Percentiles rank a stretch among this genome's conserved stretches.
Evolutionary conservation across 1,284 basidiomycete genomes (phyloP).

Genomic region (Exsudoporus floridanus): DNA sequence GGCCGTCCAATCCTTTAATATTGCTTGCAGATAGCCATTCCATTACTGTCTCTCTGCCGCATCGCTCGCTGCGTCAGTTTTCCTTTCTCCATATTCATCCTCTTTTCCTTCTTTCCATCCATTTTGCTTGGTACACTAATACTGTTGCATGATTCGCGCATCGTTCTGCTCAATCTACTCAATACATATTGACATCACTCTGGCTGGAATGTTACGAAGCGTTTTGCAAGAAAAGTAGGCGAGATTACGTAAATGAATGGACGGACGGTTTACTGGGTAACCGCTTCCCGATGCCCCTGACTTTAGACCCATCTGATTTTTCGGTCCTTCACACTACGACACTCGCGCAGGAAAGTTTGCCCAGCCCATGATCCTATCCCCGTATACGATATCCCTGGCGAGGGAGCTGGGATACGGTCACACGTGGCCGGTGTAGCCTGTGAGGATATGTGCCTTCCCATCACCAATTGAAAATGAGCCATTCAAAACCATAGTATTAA

Average conservation of each 20-base stretch:
- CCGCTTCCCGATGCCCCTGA: too few relatives aligned
- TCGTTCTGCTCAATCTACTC: conserved; percentile 29
- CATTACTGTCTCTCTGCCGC: not conserved
- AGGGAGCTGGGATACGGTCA: not conserved
- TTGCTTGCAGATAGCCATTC: conserved; percentile 4
- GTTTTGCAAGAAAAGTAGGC: not conserved
- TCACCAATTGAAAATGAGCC: not conserved
- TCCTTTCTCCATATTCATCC: not conserved
- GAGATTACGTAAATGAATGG: not conserved
- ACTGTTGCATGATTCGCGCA: conserved; percentile 22
- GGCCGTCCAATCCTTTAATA: conserved; percentile 9
- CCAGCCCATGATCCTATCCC: too few relatives aligned
- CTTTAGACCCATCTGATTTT: too few relatives aligned
- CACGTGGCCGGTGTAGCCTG: not conserved
- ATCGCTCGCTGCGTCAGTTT: conserved; percentile 1
- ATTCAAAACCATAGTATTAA: not conserved
- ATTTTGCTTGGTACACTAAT: conserved; percentile 19
- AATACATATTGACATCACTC: conserved; percentile 24
- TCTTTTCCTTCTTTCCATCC: not conserved
- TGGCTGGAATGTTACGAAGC: conserved; percentile 16
- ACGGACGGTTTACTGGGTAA: too few relatives aligned
- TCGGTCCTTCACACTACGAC: too few relatives aligned
- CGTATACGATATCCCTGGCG: not conserved
- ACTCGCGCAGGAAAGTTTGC: too few relatives aligned
- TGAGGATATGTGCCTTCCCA: not conserved